Percentiles rank a stretch among this genome's conserved stretches.
phyloP scores from a whole-genome alignment of 805 yeast species.

The Clavispora vitiphila region DNA sequence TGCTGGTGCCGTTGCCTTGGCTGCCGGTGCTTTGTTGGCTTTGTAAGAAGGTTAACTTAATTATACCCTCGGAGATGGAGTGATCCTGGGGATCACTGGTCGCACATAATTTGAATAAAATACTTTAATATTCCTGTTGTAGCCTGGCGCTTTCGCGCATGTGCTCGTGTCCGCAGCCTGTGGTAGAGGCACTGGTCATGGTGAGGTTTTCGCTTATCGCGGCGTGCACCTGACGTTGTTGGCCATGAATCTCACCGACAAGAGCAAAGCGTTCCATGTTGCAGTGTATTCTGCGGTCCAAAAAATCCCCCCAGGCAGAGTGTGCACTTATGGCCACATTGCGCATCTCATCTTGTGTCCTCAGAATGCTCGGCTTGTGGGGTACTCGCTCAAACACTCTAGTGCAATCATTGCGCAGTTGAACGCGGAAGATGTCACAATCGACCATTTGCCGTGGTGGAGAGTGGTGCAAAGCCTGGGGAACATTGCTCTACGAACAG shows the following conservation, averaged over 20 bases:
- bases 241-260: constrained; percentile 24
- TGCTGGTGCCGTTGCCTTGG: constrained; percentile 25
- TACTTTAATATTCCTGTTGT: too few relatives aligned
- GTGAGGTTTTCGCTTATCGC: too few relatives aligned
- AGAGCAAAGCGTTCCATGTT: constrained; percentile 51
- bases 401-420: constrained; percentile 19
- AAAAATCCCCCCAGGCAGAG: constrained; percentile 57
- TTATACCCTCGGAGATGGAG: not conserved
- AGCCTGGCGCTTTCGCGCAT: too few relatives aligned
- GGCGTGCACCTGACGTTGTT: not conserved
- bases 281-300: constrained; percentile 54
- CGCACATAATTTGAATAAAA: not conserved
- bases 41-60: constrained; percentile 15
- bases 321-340: constrained; percentile 67
- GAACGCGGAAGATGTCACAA: constrained; percentile 16
- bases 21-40: constrained; percentile 26
- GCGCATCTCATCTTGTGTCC: constrained; percentile 63
- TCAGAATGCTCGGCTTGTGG: constrained; percentile 68
- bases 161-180: too few relatives aligned
- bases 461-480: constrained; percentile 66
- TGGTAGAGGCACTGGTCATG: too few relatives aligned
- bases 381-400: constrained; percentile 56
- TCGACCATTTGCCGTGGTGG: constrained; percentile 70
- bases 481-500: constrained; percentile 48
- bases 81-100: not conserved